A percentile compares a stretch with the other conserved stretches of the same genome.
phyloP scores from a whole-genome alignment of 495 filamentous ascomycete species.

The Neurospora sp. region DNA sequence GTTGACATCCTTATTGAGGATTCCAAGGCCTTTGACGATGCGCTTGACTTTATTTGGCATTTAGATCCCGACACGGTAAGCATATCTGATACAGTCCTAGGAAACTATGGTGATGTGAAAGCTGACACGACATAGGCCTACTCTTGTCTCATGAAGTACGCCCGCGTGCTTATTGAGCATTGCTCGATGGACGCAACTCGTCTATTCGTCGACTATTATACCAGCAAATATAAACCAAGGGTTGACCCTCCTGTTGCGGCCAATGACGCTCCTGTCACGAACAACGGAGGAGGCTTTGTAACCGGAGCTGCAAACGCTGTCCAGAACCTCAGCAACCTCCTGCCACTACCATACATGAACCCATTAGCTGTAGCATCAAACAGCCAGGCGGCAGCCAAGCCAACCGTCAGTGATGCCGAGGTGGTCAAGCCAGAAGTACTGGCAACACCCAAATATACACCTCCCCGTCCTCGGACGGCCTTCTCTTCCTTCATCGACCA shows the following conservation, averaged over 20 bases:
- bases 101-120: background rate
- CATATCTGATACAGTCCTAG: conserved; percentile 1
- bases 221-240: conserved; percentile 66
- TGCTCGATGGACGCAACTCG: conserved; percentile 70
- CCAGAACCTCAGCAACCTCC: conserved; percentile 68
- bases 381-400: conserved; percentile 27
- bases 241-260: conserved; percentile 50
- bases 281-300: conserved; percentile 36
- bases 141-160: conserved; percentile 87
- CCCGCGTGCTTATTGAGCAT: conserved; percentile 76
- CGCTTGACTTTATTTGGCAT: conserved; percentile 81
- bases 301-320: conserved; percentile 57
- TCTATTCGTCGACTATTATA: conserved; percentile 89
- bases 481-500: conserved; percentile 97
- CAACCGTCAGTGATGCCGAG: conserved; percentile 25
- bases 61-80: conserved; percentile 72
- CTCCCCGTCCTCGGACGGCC: conserved; percentile 77
- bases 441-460: conserved; percentile 40
- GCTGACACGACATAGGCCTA: conserved; percentile 54
- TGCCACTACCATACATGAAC: conserved; percentile 83
- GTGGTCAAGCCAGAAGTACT: conserved; percentile 20
- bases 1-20: conserved; percentile 94
- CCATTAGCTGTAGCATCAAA: conserved; percentile 37
- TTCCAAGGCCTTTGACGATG: conserved; percentile 77
- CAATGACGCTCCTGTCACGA: conserved; percentile 19